Evolutionary conservation across 306 rosid species (phyloP), one percentile per base, ranked within the genome.

Genomic region (Abrus precatorius): DNA sequence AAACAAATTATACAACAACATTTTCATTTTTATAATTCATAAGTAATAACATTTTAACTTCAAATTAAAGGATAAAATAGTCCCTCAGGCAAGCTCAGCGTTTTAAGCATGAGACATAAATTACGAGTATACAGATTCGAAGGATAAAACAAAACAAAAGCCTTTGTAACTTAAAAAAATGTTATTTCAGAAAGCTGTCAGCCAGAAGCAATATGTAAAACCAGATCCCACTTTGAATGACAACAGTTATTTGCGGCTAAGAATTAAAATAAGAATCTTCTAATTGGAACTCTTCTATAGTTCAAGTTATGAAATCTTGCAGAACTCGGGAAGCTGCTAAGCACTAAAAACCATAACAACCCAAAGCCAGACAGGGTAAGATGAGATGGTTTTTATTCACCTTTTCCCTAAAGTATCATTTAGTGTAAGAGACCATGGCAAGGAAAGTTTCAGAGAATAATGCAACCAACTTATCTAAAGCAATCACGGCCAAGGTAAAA

Each of bases 391-490:
- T 9, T 36, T 60, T 50, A 71, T 71, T 50, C 78, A 52, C 32
- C 54, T 27, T 41, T 27, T 41, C 62, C 53, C 7, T 45, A 56
- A 57, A 48, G 29, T 62, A 29, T 3, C 29, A 43, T 40, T 65
- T 63, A 38, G 54, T 52, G 55, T 44, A 68, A 68, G 70, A 27
- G 61, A 69, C 5, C 74, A 53, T 41, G 69, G 40, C 57, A 41
- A 52, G 59, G 30, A 43, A 66, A 69, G 60, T 44, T 80, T 56
- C 50, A 72, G 8, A 52, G 14, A 64, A 44, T 41, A 80, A 29
- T 63, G 27, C 44, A 33, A 33, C 69, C 47, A 53, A 52, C 32
- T 13, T 8, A 63, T 3, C 57, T 29, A 57, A 20, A 59, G 57
- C 48, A 43, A 67, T 67, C 44, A 43, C 2, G 6, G 53, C 40